Percentiles rank a stretch among this genome's conserved stretches.
Evolutionary conservation across 305 asterid genomes (phyloP).

Genomic region (Fraxinus velutina): DNA sequence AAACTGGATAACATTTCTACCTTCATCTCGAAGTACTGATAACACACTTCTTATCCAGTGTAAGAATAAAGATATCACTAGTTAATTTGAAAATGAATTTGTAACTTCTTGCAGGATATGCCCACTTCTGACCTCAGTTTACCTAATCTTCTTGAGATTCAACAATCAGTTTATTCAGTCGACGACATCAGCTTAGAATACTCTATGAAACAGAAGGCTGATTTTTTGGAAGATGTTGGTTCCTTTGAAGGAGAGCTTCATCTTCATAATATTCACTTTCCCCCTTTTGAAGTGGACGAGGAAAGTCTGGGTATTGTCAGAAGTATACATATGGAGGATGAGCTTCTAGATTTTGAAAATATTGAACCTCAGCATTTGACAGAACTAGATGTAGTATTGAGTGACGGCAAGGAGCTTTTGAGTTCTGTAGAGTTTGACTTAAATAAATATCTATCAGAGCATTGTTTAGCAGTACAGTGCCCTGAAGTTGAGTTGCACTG

Average conservation of each 20-base stretch:
- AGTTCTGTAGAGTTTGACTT: constrained; percentile 57
- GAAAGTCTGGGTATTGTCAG: constrained; percentile 46
- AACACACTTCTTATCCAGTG: background rate
- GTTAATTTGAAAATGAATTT: constrained; percentile 13
- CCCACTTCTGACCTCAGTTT: constrained; percentile 40
- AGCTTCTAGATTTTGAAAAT: constrained; percentile 41
- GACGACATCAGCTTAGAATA: constrained; percentile 43
- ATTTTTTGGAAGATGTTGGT: constrained; percentile 52
- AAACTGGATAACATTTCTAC: background rate
- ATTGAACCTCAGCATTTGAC: constrained; percentile 44
- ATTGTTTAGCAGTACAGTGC: constrained; percentile 29
- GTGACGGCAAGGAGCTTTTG: constrained; percentile 47
- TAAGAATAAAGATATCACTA: constrained; percentile 13
- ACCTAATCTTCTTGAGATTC: constrained; percentile 51
- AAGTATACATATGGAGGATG: constrained; percentile 36
- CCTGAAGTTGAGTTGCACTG: constrained; percentile 35
- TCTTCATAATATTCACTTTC: constrained; percentile 40
- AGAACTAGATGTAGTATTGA: constrained; percentile 30
- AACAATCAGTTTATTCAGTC: constrained; percentile 57
- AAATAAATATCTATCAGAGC: constrained; percentile 43
- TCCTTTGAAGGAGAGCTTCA: constrained; percentile 36
- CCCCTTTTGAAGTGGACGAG: constrained; percentile 64
- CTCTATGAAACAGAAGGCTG: constrained; percentile 41
- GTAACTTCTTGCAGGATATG: constrained; percentile 53
- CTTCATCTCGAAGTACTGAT: background rate